phyloP scores from a whole-genome alignment of 306 rosid genomes.

The Cyclanthera cordifolia region DNA sequence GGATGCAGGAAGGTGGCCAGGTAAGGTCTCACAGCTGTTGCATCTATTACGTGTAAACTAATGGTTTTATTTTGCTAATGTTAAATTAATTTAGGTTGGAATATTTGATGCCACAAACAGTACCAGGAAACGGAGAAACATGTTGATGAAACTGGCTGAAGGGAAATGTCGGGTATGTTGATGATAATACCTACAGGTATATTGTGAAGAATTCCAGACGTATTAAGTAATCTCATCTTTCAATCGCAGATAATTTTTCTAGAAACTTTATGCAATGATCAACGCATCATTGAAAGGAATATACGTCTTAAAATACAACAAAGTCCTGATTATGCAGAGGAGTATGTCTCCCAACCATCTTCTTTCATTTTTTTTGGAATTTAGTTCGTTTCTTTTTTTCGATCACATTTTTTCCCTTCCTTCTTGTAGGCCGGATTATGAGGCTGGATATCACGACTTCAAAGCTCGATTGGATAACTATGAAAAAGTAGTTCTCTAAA shows the following conservation, averaged over 20 bases:
- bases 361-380: constrained; percentile 15
- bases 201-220: constrained; percentile 7
- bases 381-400: neutral
- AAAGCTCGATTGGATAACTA: constrained; percentile 71
- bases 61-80: constrained; percentile 16
- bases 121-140: constrained; percentile 62
- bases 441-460: constrained; percentile 80
- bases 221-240: constrained; percentile 9
- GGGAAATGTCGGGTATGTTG: constrained; percentile 91
- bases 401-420: constrained; percentile 13
- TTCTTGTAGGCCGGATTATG: constrained; percentile 81
- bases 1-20: constrained; percentile 99
- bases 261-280: constrained; percentile 94
- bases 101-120: constrained; percentile 98
- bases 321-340: constrained; percentile 99
- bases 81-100: constrained; percentile 61
- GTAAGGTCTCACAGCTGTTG: constrained; percentile 34
- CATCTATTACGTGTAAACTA: neutral
- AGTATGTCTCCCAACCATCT: constrained; percentile 46
- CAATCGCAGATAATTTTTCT: constrained; percentile 73
- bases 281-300: constrained; percentile 77
- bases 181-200: constrained; percentile 9
- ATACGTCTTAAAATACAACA: constrained; percentile 96
- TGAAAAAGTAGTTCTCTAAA: constrained; percentile 48
- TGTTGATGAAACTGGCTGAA: constrained; percentile 98